Evolutionary conservation across 2,329 filamentous ascomycete species (phyloP).

Genomic region (Botryosphaeria dothidea): DNA sequence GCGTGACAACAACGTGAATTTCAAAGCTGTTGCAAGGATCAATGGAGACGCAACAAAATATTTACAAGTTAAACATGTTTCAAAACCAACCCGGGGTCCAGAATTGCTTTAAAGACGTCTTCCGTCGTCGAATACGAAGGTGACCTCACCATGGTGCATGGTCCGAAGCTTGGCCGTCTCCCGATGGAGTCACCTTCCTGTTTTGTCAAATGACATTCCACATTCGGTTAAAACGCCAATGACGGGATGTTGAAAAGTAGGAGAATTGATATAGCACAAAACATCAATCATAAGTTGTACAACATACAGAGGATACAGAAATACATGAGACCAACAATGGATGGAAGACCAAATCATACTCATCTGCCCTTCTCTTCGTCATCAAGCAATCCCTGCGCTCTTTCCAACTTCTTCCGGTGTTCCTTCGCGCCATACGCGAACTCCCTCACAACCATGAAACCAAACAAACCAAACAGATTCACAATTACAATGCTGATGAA

Average conservation of each 20-base stretch:
- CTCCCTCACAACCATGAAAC: slow-evolving; percentile 2
- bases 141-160: neutral
- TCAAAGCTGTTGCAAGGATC: too few relatives aligned
- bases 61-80: too few relatives aligned
- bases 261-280: neutral
- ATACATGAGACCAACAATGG: neutral
- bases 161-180: neutral
- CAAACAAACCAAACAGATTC: neutral
- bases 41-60: too few relatives aligned
- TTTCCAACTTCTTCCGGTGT: neutral
- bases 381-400: neutral
- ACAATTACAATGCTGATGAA: neutral
- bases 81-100: too few relatives aligned
- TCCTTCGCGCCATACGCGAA: neutral
- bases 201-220: neutral
- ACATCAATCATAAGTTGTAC: neutral
- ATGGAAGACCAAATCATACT: neutral
- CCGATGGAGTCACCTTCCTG: neutral
- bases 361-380: slow-evolving; percentile 1
- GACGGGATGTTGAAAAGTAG: too few relatives aligned
- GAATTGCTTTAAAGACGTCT: neutral
- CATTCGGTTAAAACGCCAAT: too few relatives aligned
- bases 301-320: neutral
- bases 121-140: neutral
- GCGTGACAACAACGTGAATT: too few relatives aligned